These are phyloP conservation scores for Pestalotiopsis sp. DNA, from an alignment of 2,329 filamentous ascomycete genomes.

Conservation along the genomic window DNA sequence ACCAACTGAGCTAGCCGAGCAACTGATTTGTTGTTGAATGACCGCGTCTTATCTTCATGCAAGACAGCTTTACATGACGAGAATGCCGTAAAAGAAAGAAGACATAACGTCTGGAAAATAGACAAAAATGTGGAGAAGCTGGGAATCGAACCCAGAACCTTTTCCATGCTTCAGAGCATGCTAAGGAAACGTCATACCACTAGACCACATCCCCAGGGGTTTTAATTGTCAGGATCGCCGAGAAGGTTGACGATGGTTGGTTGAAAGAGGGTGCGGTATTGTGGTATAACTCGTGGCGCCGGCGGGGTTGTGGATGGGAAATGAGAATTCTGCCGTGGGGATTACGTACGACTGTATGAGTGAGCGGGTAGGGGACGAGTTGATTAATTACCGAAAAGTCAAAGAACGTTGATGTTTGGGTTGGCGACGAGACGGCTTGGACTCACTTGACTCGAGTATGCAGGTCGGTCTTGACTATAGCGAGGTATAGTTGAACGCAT, in stretches of 20 bases:
- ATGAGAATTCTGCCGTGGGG: background rate
- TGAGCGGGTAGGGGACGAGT: background rate
- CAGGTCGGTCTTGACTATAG: background rate
- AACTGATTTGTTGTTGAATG: background rate
- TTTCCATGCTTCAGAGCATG: conserved; percentile 16
- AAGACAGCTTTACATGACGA: background rate
- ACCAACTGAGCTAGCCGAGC: background rate
- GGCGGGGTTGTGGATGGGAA: background rate
- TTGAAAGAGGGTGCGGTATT: background rate
- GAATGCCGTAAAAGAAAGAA: background rate
- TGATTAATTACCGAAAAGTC: background rate
- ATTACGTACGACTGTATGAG: background rate
- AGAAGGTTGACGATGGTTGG: background rate
- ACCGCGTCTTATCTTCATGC: rapidly evolving
- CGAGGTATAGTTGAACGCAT: background rate
- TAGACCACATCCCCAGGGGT: conserved; percentile 12
- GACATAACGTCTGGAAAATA: background rate
- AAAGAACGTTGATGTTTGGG: background rate
- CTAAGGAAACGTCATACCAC: conserved; percentile 19
- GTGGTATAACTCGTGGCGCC: background rate
- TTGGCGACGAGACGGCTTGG: background rate
- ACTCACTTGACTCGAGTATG: background rate
- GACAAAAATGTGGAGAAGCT: conserved; percentile 14
- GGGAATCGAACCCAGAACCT: conserved; percentile 20
- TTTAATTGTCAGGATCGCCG: background rate